Evolutionary conservation across 441 rosid species (phyloP).

Genomic region (Erysimum cheiri): DNA sequence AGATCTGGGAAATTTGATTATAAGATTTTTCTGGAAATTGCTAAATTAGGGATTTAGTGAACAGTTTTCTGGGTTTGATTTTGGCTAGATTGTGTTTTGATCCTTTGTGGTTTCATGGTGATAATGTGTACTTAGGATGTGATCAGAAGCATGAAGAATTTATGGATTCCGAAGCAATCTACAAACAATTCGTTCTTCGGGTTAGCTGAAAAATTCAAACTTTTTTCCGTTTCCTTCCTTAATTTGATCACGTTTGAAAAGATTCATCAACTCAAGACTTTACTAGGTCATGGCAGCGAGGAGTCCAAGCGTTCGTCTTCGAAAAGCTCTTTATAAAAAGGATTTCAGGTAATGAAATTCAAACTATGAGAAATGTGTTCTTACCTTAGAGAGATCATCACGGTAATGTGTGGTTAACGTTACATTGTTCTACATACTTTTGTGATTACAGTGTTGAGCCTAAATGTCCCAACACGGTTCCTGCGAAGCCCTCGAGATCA

Average conservation of each 20-base stretch:
- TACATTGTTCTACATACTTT: constrained; percentile 14
- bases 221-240: background rate
- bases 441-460: constrained; percentile 45
- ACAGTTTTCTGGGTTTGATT: background rate
- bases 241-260: background rate
- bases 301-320: constrained; percentile 82
- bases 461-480: constrained; percentile 87
- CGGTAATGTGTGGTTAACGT: constrained; percentile 12
- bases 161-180: constrained; percentile 83
- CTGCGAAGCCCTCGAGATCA: constrained; percentile 76
- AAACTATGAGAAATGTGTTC: background rate
- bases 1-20: constrained; percentile 22
- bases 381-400: constrained; percentile 1
- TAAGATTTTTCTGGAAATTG: constrained; percentile 7
- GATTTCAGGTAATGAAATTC: constrained; percentile 51
- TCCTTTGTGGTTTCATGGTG: constrained; percentile 17
- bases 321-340: constrained; percentile 60
- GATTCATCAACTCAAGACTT: background rate
- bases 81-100: constrained; percentile 17
- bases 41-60: constrained; percentile 35
- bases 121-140: constrained; percentile 60
- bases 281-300: constrained; percentile 96
- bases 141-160: constrained; percentile 93
- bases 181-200: constrained; percentile 83
- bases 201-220: constrained; percentile 50